Evolutionary conservation across 2,329 filamentous ascomycete genomes (phyloP), one percentile per base, ranked within the genome.

Genomic region (Exophiala aquamarina): DNA sequence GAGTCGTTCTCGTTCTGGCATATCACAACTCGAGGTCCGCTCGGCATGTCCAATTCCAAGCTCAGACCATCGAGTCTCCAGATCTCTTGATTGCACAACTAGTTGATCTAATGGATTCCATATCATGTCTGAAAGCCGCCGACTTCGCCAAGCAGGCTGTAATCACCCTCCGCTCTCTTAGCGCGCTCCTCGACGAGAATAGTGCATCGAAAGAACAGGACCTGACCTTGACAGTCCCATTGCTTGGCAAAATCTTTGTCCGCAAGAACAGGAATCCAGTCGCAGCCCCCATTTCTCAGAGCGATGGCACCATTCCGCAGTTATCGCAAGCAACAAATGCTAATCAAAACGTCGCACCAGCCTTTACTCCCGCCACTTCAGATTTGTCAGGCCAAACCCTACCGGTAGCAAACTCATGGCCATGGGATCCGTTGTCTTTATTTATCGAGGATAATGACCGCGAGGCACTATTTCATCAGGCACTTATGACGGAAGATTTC

Each of bases 211-310:
- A 19, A 23, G 15, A 35, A 31, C 20, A 29, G 17, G 33, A 44
- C 14, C 32, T 54, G 41, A 44, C 18, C 17, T 18, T 54, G n/a
- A 54, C 32, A 23, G 52, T 54, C 3, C 52, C 52, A 14, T 15
- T 51, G 13, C 48, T 54, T 3, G 52, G 52, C 18, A 44, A 40
- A 14, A 40, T 54, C n/a, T 46, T 41, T 15, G 35, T 54, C 14
- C 50, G 32, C 21, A 26, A 26, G 23, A 26, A 26, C 23, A 26
- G 23, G 23, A 26, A 26, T 11, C 23, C 23, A 6, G 23, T 6
- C 11, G 23, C 6, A 6, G 23, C 6, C 11, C 11, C 11, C 23
- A 26, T 26, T 26, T 11, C 23, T 6, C 23, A 26, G 23, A 11
- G 23, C 11, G 6, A 6, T 6, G 11, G 23, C 11, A 11, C 23